Evolutionary conservation across 1,139 yeast genomes (phyloP), one percentile per base, ranked within the genome.

Genomic region (Scheffersomyces lignicola): DNA sequence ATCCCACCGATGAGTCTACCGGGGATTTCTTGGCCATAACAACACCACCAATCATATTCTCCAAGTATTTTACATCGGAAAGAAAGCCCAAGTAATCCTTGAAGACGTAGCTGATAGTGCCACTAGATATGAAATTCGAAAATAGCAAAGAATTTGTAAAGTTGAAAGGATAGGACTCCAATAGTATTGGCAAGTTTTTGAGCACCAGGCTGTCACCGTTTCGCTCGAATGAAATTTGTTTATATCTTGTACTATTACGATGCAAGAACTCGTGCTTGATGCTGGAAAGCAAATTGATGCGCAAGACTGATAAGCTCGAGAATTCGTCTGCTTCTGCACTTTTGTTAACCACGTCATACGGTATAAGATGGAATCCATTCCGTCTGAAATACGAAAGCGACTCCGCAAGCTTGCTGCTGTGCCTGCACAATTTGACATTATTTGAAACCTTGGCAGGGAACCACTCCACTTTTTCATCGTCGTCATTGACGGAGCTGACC

Each of bases 21-120:
- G 34, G 21, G n/a, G 11, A 8, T 5, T 13, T 26, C n/a, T 26
- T 7, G 5, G 5, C n/a, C 7, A 24, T 24, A 1, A 65, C 83
- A 3, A 71, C 41, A 0, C 80, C 84, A 1, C 89, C 89, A n/a
- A 69, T 65, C 74, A 78, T 78, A 41, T 83, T 82, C 32, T 81
- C 88, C 38, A 83, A 51, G 46, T 70, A 83, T 43, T 75, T 68
- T 3, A 69, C 53, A 49, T 83, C 90, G 14, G 74, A 58, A 5
- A 81, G 56, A 39, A 65, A 69, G 3, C 62, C 67, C 15, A 42
- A 33, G 4, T 35, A 22, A 12, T 40, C 37, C 9, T 39, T 34
- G 7, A 65, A 52, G 3, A 54, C 49, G 12, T 56, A 66, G 39
- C 70, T 69, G 3, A 78, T 45, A n/a, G 61, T 54, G 0, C 85